Conservation (phyloP, 2,329 filamentous ascomycete genomes). For the Pseudohalonectria lignicola region DNA sequence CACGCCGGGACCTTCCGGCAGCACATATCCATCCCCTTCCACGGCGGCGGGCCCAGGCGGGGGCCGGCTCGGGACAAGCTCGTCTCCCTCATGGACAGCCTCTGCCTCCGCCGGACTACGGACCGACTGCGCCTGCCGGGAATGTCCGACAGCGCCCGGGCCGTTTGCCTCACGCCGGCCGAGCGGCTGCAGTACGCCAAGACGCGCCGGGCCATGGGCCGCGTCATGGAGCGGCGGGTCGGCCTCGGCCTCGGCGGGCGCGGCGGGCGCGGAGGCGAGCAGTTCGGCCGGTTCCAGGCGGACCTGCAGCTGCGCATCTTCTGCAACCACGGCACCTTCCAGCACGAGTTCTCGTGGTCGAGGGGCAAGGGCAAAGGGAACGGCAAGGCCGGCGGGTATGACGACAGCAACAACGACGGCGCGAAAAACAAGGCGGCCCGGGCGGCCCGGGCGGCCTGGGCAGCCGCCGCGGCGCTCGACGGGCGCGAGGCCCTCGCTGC, state of each 20-base stretch:
- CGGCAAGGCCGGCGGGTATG: too few species aligned
- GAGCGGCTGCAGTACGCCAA: conserved; percentile 20
- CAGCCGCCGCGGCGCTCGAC: too few species aligned
- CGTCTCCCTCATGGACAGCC: conserved; percentile 22
- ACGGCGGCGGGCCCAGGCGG: conserved; percentile 12
- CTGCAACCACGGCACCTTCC: conserved; percentile 38
- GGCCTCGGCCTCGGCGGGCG: too few species aligned
- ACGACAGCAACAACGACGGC: too few species aligned
- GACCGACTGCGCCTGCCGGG: conserved; percentile 25
- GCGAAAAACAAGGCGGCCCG: too few species aligned
- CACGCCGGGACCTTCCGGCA: conserved; percentile 27
- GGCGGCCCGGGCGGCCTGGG: background rate
- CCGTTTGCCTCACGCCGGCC: conserved; percentile 18
- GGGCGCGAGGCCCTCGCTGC: conserved; percentile 12
- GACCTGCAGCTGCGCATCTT: conserved; percentile 33
- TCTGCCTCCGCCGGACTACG: conserved; percentile 30
- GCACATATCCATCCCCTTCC: conserved; percentile 29
- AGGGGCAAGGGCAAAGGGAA: conserved; percentile 17
- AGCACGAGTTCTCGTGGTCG: conserved; percentile 30
- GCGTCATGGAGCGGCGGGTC: conserved; percentile 24
- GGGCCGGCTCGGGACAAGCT: conserved; percentile 19
- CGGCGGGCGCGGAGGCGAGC: conserved; percentile 19
- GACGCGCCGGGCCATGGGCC: conserved; percentile 24
- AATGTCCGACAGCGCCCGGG: conserved; percentile 10
- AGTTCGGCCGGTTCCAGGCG: conserved; percentile 32